Percentiles rank a stretch among this genome's conserved stretches.
These are phyloP conservation scores for Nepenthes alata DNA, from an alignment of 179 eudicot species.

Conservation along the genomic window DNA sequence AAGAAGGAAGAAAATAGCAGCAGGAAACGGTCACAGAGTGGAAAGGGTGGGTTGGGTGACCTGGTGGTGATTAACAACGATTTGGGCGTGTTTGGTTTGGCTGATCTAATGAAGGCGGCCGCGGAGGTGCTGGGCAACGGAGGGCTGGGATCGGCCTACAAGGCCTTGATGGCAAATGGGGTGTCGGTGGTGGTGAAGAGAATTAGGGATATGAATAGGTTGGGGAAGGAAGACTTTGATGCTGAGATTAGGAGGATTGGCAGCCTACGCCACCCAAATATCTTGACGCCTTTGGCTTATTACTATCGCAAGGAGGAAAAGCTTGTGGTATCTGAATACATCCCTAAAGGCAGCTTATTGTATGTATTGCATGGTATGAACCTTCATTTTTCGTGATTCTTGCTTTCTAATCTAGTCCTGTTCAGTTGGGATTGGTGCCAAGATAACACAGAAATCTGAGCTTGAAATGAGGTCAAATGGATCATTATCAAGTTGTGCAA, in stretches of 20 bases:
- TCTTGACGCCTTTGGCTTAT: conserved; percentile 59
- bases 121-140: conserved; percentile 83
- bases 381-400: neutral
- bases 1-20: conserved; percentile 21
- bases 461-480: no score
- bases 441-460: no score
- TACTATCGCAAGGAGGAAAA: conserved; percentile 82
- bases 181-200: conserved; percentile 75
- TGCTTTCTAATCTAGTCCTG: neutral
- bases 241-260: conserved; percentile 49
- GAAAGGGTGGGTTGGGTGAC: conserved; percentile 26
- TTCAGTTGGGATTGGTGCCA: no score
- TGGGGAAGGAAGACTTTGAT: conserved; percentile 53
- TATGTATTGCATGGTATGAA: conserved; percentile 61
- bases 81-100: conserved; percentile 55
- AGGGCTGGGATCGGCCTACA: conserved; percentile 69
- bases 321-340: conserved; percentile 56
- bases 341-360: conserved; percentile 59
- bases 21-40: conserved; percentile 17
- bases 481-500: no score
- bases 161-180: conserved; percentile 60
- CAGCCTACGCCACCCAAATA: conserved; percentile 44
- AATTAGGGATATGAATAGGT: conserved; percentile 54
- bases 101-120: conserved; percentile 79
- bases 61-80: conserved; percentile 42